Evolutionary conservation across 306 rosid genomes (phyloP).

Genomic region (Mucuna pruriens): DNA sequence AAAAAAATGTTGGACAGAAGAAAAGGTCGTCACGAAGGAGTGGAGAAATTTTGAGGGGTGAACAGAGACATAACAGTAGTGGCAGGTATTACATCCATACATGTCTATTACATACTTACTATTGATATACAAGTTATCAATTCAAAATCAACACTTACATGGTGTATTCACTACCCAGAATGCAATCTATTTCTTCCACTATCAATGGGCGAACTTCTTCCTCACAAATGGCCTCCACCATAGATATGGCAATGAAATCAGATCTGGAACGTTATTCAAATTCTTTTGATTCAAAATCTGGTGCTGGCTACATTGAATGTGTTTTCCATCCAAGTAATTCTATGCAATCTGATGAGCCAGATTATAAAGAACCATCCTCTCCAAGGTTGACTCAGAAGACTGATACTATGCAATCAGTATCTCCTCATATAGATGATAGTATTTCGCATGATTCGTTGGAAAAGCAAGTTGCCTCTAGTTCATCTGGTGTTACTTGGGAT

Average conservation of each 20-base stretch:
- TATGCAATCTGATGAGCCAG: conserved; percentile 55
- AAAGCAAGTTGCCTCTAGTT: conserved; percentile 62
- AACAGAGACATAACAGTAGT: conserved; percentile 59
- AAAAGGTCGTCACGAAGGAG: conserved; percentile 64
- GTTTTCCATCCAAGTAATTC: conserved; percentile 63
- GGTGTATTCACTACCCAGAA: conserved; percentile 57
- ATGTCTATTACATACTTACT: conserved; percentile 7
- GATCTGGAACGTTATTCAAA: conserved; percentile 55
- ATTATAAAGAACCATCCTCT: conserved; percentile 58
- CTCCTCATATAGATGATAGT: conserved; percentile 55
- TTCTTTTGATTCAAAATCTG: conserved; percentile 77
- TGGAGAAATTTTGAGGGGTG: conserved; percentile 58
- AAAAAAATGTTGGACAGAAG: conserved; percentile 71
- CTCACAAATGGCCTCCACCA: conserved; percentile 46
- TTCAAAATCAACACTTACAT: conserved; percentile 39
- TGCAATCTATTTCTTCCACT: conserved; percentile 49
- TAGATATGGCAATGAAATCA: conserved; percentile 46
- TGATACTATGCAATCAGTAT: conserved; percentile 49
- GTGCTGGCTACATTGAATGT: conserved; percentile 69
- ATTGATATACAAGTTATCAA: conserved; percentile 23
- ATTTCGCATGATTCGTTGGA: conserved; percentile 55
- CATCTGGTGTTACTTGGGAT: conserved; percentile 88
- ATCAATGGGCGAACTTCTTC: conserved; percentile 47
- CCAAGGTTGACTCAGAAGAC: conserved; percentile 52
- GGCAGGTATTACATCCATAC: conserved; percentile 63